phyloP scores from a whole-genome alignment of 1,139 yeast species.

The Williopsis jadinii region DNA sequence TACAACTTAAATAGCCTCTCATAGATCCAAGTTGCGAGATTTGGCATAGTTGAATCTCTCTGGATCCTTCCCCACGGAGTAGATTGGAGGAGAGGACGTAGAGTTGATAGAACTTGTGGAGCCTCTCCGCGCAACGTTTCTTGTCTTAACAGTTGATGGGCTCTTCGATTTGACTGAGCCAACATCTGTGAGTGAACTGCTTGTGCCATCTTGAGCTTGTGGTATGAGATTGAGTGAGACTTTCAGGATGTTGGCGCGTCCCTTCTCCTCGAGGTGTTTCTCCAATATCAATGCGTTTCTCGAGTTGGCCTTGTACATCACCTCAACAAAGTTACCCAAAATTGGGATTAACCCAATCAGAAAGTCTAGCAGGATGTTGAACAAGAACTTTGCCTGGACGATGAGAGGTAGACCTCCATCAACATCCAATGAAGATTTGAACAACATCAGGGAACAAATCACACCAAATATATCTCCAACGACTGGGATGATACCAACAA shows the following conservation, averaged over 20 bases:
- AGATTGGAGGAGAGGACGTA: background rate
- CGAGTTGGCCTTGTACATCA: constrained; percentile 68
- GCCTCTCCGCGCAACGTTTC: too few relatives aligned
- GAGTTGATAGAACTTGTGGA: too few relatives aligned
- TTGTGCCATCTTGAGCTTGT: too few relatives aligned
- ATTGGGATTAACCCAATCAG: constrained; percentile 65
- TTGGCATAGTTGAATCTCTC: background rate
- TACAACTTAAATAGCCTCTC: background rate
- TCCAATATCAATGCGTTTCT: constrained; percentile 64
- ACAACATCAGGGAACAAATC: constrained; percentile 41
- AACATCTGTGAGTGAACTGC: background rate
- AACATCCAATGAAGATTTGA: constrained; percentile 44
- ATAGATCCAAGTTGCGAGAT: constrained; percentile 1
- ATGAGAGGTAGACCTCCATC: constrained; percentile 59
- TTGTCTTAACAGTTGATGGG: background rate
- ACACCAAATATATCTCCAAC: constrained; percentile 51
- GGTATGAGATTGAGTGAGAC: background rate
- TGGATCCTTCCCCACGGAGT: constrained; percentile 1
- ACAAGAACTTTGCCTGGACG: constrained; percentile 45
- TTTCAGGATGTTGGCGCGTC: constrained; percentile 11
- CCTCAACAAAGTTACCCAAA: constrained; percentile 62
- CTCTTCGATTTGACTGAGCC: background rate
- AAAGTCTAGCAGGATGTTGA: constrained; percentile 59
- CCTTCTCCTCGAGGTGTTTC: constrained; percentile 42
- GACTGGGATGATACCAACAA: constrained; percentile 63